Evolutionary conservation across 345 rosid species (phyloP).

Genomic region (Salix koriyanagi): DNA sequence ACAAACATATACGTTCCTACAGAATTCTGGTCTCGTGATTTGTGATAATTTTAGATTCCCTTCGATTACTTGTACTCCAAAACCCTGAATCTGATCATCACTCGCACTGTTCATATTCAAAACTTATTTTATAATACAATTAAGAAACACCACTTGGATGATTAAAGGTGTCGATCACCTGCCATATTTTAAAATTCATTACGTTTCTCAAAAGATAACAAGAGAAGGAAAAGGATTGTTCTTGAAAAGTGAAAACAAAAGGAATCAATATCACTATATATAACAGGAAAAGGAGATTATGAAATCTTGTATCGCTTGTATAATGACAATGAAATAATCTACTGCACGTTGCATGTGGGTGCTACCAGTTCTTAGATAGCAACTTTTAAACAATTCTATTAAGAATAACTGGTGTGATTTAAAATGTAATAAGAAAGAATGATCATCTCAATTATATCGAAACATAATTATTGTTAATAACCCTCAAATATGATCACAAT

Average conservation of each 20-base stretch:
- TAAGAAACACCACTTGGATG: not conserved
- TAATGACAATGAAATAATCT: no score
- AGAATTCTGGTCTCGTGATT: not conserved
- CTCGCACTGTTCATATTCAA: not conserved
- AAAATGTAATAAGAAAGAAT: no score
- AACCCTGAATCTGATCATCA: no score
- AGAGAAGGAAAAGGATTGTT: no score
- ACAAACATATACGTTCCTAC: not conserved
- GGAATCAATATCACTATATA: no score
- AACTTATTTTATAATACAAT: no score
- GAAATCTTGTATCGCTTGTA: no score
- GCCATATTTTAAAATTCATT: not conserved
- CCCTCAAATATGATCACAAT: not conserved
- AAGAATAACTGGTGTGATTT: not conserved
- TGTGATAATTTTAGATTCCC: not conserved
- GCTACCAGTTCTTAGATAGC: not conserved
- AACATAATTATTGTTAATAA: not conserved
- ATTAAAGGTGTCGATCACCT: not conserved
- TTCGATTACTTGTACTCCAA: not conserved
- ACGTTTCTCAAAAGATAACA: no score
- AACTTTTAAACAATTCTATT: not conserved
- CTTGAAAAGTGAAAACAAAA: no score
- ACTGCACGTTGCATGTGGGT: no score
- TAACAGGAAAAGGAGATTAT: no score
- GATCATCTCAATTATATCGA: not conserved